Base-by-base conservation (phyloP, 2,329 filamentous ascomycete species). In the Nemania bipapillata region DNA sequence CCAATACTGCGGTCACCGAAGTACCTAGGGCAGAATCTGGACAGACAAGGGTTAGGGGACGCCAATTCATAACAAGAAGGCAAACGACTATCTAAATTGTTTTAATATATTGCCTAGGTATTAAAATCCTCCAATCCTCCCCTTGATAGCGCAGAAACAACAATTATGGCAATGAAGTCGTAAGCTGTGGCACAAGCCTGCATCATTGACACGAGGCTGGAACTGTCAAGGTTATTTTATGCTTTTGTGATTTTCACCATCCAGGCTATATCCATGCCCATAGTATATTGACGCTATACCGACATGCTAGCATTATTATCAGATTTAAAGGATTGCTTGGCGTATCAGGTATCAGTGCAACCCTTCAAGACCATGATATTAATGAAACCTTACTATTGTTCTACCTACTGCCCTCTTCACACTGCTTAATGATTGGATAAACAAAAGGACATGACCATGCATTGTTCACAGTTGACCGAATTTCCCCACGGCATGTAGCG, bases 261-360 rank as follows among this genome's bases (percentile, higher is more conserved):
- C 7, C 20, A 11, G 4, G 8, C 55, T 32, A 2, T 30, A 30
- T 22, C 54, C 59, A 45, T 63, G 54, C 7, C 20, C 12, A 37
- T 68, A 55, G 22, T 35, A 54, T 45, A 28, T 28, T n/a, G 32
- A 24, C 35, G 12, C 32, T 61, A 54, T 45, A 58, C 35, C 37
- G 15, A 50, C 55, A 47, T 40, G 32, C 49, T 26, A 26, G 20
- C 63, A 28, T 63, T 17, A 22, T 24, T 4, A 42, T 58, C 22
- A 42, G 58, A 45, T 57, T n/a, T 30, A 28, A 63, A 69, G 64
- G 67, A 69, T 69, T 67, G n/a, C 68, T 70, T 70, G 68, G 68
- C 68, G 68, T 67, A 53, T 70, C 68, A 67, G 59, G 64, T 70
- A 30, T 58, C 28, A 56, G 42, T 61, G 63, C 47, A 57, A 64